These are phyloP conservation scores for Rhynchospora breviuscula DNA, from an alignment of 176 grass and related monocot genomes.

Conservation along the genomic window DNA sequence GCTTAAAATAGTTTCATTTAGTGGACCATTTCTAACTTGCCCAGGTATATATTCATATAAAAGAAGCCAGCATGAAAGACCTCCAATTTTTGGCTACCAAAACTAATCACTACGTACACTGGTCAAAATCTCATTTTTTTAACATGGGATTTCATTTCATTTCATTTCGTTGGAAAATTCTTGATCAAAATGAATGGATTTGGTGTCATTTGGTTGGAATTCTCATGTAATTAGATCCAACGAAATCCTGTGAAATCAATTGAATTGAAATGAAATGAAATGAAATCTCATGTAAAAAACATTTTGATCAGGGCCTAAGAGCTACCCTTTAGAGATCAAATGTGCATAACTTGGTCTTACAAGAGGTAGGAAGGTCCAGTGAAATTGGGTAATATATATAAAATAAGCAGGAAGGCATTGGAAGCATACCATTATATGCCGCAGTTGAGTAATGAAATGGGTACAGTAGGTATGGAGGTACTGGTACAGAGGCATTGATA, in stretches of 20 bases:
- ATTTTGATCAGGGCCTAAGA: too few species aligned
- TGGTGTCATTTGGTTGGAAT: too few species aligned
- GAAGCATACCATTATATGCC: not conserved
- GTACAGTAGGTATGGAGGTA: slow-evolving; percentile 34
- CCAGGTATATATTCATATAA: not conserved
- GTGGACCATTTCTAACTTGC: not conserved
- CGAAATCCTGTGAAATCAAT: too few species aligned
- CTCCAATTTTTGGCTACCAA: not conserved
- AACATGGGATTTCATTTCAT: too few species aligned
- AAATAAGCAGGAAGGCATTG: not conserved
- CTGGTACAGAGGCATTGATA: slow-evolving; percentile 26
- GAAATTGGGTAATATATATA: not conserved
- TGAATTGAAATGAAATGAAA: too few species aligned
- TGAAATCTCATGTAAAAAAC: too few species aligned
- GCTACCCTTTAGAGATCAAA: not conserved
- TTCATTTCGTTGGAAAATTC: too few species aligned
- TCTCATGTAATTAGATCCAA: too few species aligned
- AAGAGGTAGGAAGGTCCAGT: not conserved
- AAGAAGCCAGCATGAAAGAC: not conserved
- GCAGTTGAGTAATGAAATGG: slow-evolving; percentile 21
- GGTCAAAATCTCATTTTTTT: too few species aligned
- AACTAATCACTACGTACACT: not conserved
- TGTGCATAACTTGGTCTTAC: not conserved
- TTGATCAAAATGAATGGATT: too few species aligned
- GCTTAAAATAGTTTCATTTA: not conserved